These are phyloP conservation scores for Syzygium syzygioides DNA, from an alignment of 441 rosid genomes.

Conservation along the genomic window DNA sequence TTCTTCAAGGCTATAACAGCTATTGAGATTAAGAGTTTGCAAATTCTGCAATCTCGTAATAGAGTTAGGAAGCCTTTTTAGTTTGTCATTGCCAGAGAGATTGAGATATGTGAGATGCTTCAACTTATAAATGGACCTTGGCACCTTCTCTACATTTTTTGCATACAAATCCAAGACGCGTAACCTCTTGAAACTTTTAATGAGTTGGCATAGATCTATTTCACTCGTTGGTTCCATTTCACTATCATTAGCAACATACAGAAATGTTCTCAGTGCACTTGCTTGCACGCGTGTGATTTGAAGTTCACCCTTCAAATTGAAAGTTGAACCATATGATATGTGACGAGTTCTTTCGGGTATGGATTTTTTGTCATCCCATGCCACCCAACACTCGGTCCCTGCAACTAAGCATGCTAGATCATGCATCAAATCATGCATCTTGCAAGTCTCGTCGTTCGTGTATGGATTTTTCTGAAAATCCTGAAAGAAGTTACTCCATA, in stretches of 20 bases:
- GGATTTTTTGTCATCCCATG: rapidly evolving
- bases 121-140: no score
- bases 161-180: no score
- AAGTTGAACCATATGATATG: rapidly evolving
- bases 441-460: neutral
- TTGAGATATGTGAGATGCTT: no score
- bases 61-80: no score
- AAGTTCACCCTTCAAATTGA: neutral
- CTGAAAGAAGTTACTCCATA: rapidly evolving
- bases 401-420: neutral
- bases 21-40: no score
- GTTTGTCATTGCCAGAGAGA: rapidly evolving
- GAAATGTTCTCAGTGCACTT: no score
- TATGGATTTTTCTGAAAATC: rapidly evolving
- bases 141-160: rapidly evolving
- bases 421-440: no score
- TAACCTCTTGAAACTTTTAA: no score
- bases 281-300: rapidly evolving
- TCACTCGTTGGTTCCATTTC: neutral
- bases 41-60: no score
- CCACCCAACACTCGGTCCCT: rapidly evolving
- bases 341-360: neutral
- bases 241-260: rapidly evolving
- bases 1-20: no score
- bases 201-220: no score